These are phyloP conservation scores for Globisporangium nunn DNA, from an alignment of 352 stramenopile genomes.

Conservation along the genomic window DNA sequence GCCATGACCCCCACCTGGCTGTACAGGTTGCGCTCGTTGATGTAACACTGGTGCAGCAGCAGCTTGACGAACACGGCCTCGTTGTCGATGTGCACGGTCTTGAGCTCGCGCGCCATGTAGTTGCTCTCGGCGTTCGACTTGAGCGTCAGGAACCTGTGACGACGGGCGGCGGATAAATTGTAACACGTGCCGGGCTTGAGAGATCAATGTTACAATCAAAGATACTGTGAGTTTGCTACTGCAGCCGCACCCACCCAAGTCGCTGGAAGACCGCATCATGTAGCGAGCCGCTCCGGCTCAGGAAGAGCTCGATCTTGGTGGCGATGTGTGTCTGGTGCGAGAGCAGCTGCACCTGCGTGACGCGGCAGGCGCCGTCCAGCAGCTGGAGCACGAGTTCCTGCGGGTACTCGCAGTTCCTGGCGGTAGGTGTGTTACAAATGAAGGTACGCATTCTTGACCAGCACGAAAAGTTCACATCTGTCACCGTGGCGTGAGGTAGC, in stretches of 20 bases:
- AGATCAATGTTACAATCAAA: no score
- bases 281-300: slow-evolving; percentile 42
- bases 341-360: slow-evolving; percentile 87
- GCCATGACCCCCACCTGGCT: slow-evolving; percentile 90
- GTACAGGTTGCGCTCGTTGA: slow-evolving; percentile 87
- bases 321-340: slow-evolving; percentile 91
- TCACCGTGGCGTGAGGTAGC: slow-evolving; percentile 61
- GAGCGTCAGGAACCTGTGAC: slow-evolving; percentile 52
- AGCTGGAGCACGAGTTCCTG: slow-evolving; percentile 88
- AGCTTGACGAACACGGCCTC: slow-evolving; percentile 83
- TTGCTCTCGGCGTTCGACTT: slow-evolving; percentile 81
- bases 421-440: background rate
- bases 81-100: slow-evolving; percentile 88
- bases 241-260: slow-evolving; percentile 42
- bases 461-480: no score
- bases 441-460: slow-evolving; percentile 21
- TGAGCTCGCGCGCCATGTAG: slow-evolving; percentile 88
- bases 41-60: slow-evolving; percentile 83
- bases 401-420: slow-evolving; percentile 90
- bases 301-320: slow-evolving; percentile 90
- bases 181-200: background rate
- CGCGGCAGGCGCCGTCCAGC: slow-evolving; percentile 44
- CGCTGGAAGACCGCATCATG: slow-evolving; percentile 57
- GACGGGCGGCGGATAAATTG: background rate
- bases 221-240: no score